These are phyloP conservation scores for Linderniella brevidens DNA, from an alignment of 257 asterid species.

Conservation along the genomic window DNA sequence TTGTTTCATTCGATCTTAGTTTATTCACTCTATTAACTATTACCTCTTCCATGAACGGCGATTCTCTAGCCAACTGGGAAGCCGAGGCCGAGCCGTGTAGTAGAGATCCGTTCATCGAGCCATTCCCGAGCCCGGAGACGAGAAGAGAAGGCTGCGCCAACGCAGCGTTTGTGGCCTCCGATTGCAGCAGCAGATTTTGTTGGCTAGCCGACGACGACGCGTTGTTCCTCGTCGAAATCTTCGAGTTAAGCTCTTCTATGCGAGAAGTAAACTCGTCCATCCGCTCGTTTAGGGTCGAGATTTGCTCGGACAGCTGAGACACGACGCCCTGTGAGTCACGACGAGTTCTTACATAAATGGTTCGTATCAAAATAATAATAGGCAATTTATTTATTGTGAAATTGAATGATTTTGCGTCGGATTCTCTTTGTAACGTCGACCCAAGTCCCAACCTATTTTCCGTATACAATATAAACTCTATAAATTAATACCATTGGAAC, in stretches of 20 bases:
- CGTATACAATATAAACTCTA: too few relatives aligned
- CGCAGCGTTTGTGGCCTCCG: conserved; percentile 56
- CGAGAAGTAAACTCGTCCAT: conserved; percentile 95
- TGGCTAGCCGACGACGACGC: conserved; percentile 49
- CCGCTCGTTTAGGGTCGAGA: conserved; percentile 75
- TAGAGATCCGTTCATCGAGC: conserved; percentile 38
- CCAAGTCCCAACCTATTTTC: too few relatives aligned
- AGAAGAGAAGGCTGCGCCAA: conserved; percentile 34
- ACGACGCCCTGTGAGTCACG: conserved; percentile 79
- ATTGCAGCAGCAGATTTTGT: conserved; percentile 56
- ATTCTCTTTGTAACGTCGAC: too few relatives aligned
- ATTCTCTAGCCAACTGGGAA: conserved; percentile 64
- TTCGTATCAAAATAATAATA: too few relatives aligned
- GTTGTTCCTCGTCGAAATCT: conserved; percentile 23
- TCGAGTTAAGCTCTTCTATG: conserved; percentile 77
- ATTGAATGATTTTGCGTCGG: too few relatives aligned
- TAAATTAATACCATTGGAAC: too few relatives aligned
- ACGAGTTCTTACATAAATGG: too few relatives aligned
- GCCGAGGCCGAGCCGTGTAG: conserved; percentile 64
- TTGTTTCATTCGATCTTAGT: too few relatives aligned
- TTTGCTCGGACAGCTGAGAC: conserved; percentile 80
- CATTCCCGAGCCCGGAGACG: conserved; percentile 51
- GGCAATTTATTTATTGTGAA: too few relatives aligned
- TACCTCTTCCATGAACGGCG: conserved; percentile 86
- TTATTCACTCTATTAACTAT: background rate